These are phyloP conservation scores for Kodamaea alishanica DNA, from an alignment of 1,139 yeast genomes.

Conservation along the genomic window DNA sequence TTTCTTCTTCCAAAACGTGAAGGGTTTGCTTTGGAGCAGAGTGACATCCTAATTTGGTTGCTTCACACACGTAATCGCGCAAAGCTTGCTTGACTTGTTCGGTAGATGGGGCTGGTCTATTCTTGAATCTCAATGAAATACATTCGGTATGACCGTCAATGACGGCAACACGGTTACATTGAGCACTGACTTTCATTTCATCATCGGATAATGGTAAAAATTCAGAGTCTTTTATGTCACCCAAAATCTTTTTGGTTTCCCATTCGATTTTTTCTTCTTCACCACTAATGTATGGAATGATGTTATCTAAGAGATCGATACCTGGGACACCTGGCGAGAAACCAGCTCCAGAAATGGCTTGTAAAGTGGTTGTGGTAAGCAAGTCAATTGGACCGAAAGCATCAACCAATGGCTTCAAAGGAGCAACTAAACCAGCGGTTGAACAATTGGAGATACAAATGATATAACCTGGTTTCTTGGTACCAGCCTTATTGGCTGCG, in stretches of 20 bases:
- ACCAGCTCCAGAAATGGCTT: constrained; percentile 98
- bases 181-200: constrained; percentile 86
- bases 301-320: constrained; percentile 89
- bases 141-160: constrained; percentile 98
- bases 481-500: constrained; percentile 51
- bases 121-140: constrained; percentile 78
- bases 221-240: constrained; percentile 54
- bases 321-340: constrained; percentile 97
- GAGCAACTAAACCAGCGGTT: constrained; percentile 97
- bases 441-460: constrained; percentile 97
- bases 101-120: constrained; percentile 78
- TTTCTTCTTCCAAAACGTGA: constrained; percentile 84
- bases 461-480: constrained; percentile 69
- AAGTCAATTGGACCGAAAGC: constrained; percentile 85
- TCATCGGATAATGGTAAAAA: constrained; percentile 63
- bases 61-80: constrained; percentile 79
- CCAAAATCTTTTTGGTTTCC: constrained; percentile 95
- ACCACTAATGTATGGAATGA: constrained; percentile 91
- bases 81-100: constrained; percentile 73
- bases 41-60: constrained; percentile 68
- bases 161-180: constrained; percentile 95
- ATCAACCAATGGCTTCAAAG: constrained; percentile 87
- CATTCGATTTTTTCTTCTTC: constrained; percentile 98
- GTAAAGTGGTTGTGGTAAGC: constrained; percentile 87
- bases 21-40: constrained; percentile 93